These are phyloP conservation scores for Garcia nutans DNA, from an alignment of 345 rosid species.

Conservation along the genomic window DNA sequence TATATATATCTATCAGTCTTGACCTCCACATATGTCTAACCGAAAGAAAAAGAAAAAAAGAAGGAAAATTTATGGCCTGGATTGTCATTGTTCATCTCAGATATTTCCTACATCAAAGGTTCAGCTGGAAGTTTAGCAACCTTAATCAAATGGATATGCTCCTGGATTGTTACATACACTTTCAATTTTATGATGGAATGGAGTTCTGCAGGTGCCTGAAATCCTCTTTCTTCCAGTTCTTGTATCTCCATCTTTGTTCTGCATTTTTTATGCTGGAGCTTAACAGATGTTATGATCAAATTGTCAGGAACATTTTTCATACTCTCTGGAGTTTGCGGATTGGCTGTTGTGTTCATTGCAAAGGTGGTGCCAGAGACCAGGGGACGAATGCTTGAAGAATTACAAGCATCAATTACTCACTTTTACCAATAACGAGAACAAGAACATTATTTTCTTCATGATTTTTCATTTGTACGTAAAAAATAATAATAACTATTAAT, in stretches of 20 bases:
- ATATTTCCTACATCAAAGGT: slow-evolving; percentile 71
- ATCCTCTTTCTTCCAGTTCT: neutral
- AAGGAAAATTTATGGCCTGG: neutral
- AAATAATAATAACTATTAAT: too few relatives aligned
- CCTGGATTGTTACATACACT: slow-evolving; percentile 66
- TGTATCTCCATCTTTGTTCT: neutral
- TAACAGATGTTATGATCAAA: neutral
- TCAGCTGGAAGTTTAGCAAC: slow-evolving; percentile 78
- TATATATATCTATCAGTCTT: neutral
- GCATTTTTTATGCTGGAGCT: too few relatives aligned
- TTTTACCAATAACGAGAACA: neutral
- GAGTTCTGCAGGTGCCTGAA: slow-evolving; percentile 41
- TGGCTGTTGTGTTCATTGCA: slow-evolving; percentile 52
- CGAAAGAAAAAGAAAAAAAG: neutral
- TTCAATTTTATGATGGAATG: slow-evolving; percentile 60
- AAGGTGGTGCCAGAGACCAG: slow-evolving; percentile 76
- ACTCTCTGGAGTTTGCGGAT: slow-evolving; percentile 48
- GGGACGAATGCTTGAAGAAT: slow-evolving; percentile 69
- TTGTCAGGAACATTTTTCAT: slow-evolving; percentile 63
- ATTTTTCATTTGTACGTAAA: too few relatives aligned
- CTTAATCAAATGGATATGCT: slow-evolving; percentile 69
- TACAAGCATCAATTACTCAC: slow-evolving; percentile 46
- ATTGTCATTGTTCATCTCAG: slow-evolving; percentile 28
- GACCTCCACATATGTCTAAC: neutral
- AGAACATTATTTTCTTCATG: too few relatives aligned